phyloP scores from a whole-genome alignment of 257 asterid species.

The Handroanthus guayacan region DNA sequence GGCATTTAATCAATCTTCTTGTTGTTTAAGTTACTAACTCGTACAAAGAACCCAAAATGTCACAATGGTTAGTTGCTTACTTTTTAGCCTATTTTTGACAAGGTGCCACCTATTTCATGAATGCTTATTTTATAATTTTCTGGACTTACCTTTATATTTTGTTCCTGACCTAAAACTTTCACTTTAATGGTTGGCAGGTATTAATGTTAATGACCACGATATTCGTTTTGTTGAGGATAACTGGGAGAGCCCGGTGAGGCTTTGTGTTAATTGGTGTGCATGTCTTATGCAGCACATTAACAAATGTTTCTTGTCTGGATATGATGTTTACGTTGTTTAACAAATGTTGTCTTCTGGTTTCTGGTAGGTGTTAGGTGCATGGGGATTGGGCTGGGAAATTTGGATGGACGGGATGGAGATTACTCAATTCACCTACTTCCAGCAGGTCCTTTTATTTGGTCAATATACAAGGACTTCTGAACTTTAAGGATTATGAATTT shows the following conservation, averaged over 20 bases:
- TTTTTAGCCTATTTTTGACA: not conserved
- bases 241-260: conserved; percentile 99
- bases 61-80: not conserved
- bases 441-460: conserved; percentile 70
- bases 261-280: conserved; percentile 33
- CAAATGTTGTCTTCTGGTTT: conserved; percentile 31
- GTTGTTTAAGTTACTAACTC: conserved; percentile 7
- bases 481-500: conserved; percentile 14
- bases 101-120: conserved; percentile 4
- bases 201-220: conserved; percentile 91
- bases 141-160: conserved; percentile 20
- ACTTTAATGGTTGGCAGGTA: conserved; percentile 58
- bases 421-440: conserved; percentile 98
- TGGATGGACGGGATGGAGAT: conserved; percentile 99
- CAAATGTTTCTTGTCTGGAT: not conserved
- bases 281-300: conserved; percentile 11
- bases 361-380: conserved; percentile 96
- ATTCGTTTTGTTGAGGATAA: conserved; percentile 99
- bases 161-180: conserved; percentile 31
- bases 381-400: conserved; percentile 99
- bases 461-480: conserved; percentile 15
- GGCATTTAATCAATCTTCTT: not conserved
- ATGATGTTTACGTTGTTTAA: conserved; percentile 27
- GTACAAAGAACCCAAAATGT: not conserved
- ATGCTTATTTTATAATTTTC: not conserved